Percentiles rank a stretch among this genome's conserved stretches.
phyloP scores from a whole-genome alignment of 257 asterid genomes.

The Cynanchum wilfordii region DNA sequence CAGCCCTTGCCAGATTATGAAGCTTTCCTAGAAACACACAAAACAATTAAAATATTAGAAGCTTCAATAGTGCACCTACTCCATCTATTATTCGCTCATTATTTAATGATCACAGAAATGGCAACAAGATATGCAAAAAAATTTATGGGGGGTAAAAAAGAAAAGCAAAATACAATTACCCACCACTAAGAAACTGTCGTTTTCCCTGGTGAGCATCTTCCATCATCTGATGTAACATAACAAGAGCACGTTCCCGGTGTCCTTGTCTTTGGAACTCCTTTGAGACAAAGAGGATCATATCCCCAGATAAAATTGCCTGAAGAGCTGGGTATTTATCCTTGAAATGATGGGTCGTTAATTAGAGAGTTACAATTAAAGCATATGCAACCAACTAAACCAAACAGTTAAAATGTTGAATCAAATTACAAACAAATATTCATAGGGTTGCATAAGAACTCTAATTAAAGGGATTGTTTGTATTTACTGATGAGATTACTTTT shows the following conservation, averaged over 20 bases:
- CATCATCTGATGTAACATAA: conserved; percentile 95
- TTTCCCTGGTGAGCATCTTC: conserved; percentile 98
- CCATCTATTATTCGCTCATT: background rate
- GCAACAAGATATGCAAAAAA: background rate
- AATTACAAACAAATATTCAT: background rate
- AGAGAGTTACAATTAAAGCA: conserved; percentile 15
- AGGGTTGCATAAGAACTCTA: background rate
- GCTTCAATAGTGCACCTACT: background rate
- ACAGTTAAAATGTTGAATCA: background rate
- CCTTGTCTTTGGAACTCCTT: conserved; percentile 71
- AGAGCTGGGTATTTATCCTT: conserved; percentile 83
- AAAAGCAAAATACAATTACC: conserved; percentile 7
- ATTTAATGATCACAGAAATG: background rate
- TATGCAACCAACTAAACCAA: conserved; percentile 5
- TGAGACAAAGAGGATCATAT: conserved; percentile 47
- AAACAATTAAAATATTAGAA: conserved; percentile 15
- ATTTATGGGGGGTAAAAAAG: background rate
- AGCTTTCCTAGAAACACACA: conserved; percentile 66
- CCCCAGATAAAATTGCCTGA: conserved; percentile 83
- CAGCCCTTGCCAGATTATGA: conserved; percentile 94
- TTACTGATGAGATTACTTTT: background rate
- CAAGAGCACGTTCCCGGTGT: conserved; percentile 92
- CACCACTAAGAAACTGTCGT: conserved; percentile 95
- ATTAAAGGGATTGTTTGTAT: background rate
- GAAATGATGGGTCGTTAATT: conserved; percentile 24